A percentile compares a stretch with the other conserved stretches of the same genome.
Conservation (phyloP, 768 basidiomycete species). For the Austroboletus festivus region DNA sequence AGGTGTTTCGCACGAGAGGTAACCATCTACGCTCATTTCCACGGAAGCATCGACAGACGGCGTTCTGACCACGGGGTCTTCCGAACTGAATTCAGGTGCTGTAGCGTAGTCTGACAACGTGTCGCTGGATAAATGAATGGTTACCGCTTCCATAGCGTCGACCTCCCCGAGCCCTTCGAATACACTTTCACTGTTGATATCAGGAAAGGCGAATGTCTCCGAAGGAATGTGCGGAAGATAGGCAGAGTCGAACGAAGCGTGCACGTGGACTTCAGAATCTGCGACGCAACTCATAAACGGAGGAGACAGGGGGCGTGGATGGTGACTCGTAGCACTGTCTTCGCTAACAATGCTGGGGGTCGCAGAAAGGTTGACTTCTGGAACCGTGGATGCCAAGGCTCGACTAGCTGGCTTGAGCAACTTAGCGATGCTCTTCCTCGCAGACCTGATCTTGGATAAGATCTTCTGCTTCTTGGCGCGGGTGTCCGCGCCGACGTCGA, state of each 20-base stretch:
- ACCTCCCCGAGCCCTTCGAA: too few species aligned
- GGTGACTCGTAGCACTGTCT: background rate
- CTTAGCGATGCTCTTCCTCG: slow-evolving; percentile 13
- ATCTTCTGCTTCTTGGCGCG: slow-evolving; percentile 6
- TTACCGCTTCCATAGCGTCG: too few species aligned
- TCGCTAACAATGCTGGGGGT: background rate
- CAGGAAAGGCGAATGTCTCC: background rate
- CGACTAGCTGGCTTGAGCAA: slow-evolving; percentile 13
- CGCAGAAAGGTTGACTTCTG: background rate
- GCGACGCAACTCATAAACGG: background rate
- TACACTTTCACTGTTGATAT: too few species aligned
- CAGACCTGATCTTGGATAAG: slow-evolving; percentile 9
- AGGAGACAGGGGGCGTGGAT: background rate
- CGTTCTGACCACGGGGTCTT: background rate
- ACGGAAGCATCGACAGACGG: slow-evolving; percentile 12
- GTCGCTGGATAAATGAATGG: slow-evolving; percentile 7
- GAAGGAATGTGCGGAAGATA: background rate
- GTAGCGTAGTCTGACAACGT: slow-evolving; percentile 2
- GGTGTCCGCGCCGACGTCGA: background rate
- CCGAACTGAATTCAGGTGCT: background rate
- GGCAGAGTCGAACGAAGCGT: background rate
- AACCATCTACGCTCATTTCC: slow-evolving; percentile 18
- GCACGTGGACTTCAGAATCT: background rate
- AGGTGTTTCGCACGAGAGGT: background rate
- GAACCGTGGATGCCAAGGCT: background rate